These are phyloP conservation scores for Musa beccarii DNA, from an alignment of 176 grass and related monocot species.

Conservation along the genomic window DNA sequence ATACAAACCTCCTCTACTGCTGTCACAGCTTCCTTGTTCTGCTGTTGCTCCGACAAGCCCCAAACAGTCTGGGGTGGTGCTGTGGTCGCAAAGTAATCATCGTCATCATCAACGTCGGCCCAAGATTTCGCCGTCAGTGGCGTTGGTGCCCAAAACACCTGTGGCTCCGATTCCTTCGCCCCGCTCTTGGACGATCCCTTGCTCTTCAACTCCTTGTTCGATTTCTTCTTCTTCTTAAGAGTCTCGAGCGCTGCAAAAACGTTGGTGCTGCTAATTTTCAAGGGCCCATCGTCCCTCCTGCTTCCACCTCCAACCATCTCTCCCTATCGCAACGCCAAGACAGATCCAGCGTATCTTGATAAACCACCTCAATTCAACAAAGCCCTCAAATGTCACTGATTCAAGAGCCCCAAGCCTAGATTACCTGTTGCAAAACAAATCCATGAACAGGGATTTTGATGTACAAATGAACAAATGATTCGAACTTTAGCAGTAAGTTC, in stretches of 20 bases:
- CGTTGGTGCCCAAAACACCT: slow-evolving; percentile 59
- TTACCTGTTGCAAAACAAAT: no score
- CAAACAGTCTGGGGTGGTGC: slow-evolving; percentile 63
- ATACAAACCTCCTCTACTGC: not conserved
- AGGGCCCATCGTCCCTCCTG: slow-evolving; percentile 46
- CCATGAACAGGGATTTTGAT: not conserved
- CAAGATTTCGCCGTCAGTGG: slow-evolving; percentile 70
- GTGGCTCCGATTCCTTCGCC: slow-evolving; percentile 31
- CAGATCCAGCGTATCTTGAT: not conserved
- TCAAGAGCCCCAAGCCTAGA: no score
- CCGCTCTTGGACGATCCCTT: slow-evolving; percentile 44
- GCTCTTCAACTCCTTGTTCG: slow-evolving; percentile 43
- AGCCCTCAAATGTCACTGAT: not conserved
- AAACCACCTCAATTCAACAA: not conserved
- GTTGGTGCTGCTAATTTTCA: slow-evolving; percentile 73
- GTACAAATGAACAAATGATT: not conserved
- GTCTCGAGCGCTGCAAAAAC: slow-evolving; percentile 91
- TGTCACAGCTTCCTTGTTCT: slow-evolving; percentile 11
- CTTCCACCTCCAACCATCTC: slow-evolving; percentile 76
- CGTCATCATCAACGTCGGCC: slow-evolving; percentile 88
- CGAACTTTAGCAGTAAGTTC: not conserved
- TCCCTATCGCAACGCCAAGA: not conserved
- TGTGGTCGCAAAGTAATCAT: slow-evolving; percentile 80
- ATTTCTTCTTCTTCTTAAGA: slow-evolving; percentile 99
- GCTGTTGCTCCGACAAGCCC: slow-evolving; percentile 11